Base-by-base conservation (phyloP, 2,329 filamentous ascomycete genomes). In the Epichloe aotearoae region DNA sequence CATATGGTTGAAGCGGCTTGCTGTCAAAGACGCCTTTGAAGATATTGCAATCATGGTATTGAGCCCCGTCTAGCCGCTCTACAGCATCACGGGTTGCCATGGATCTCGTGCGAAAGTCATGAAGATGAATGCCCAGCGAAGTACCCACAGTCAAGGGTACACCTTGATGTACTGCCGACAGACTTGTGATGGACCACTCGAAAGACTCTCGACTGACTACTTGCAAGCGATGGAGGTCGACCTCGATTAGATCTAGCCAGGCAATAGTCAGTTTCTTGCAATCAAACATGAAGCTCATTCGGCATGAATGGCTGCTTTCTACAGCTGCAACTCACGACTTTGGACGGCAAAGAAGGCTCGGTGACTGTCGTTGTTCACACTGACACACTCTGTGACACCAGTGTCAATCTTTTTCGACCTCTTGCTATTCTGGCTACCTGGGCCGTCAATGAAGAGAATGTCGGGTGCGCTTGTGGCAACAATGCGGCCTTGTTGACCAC, bases 91-190 rank as follows among this genome's bases (percentile, higher is more conserved):
- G 58, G 23, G 59, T 58, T 10, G 59, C 59, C 14, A 59, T 59
- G 15, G 61, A 60, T 38, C 67, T 63, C 14, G 66, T 71, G 46
- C 89, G 77, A 26, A 83, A 79, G 64, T 97, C 91, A 62, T 94
- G 81, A 4, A 96, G 77, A 62, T 95, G 86, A 1, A 97, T 73
- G 1, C 86, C 88, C 53, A 83, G 73, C 47, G 84, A 86, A 1
- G 88, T 95, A 20, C 88, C 91, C 14, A 97, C 79, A 0, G 89
- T 93, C 38, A 97, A 66, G 1, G 90, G 88, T 1, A 83, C 75
- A 0, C 76, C 74, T 46, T 80, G 70, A 57, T 80, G 69, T 42
- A 82, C 75, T 47, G 83, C 75, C 0, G 90, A 96, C 17, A 97
- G 69, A 1, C 88, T 84, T 39, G 86, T 91, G 56, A 97, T 88